Evolutionary conservation across 495 filamentous ascomycete species (phyloP), one percentile per base, ranked within the genome.

Genomic region (Xylaria bambusicola): DNA sequence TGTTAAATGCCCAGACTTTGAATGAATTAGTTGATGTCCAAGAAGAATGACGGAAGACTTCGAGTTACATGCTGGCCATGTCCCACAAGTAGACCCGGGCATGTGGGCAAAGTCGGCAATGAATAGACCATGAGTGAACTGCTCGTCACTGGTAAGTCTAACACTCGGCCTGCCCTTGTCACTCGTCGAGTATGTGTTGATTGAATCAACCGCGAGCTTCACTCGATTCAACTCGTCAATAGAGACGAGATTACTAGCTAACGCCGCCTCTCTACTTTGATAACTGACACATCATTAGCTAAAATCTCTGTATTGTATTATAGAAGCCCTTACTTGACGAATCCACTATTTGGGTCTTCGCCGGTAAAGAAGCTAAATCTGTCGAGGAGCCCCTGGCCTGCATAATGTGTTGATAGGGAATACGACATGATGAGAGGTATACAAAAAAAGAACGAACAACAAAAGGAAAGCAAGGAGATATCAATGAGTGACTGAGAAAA

Each of bases 51-150:
- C 13, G 38, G 44, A 45, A 24, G 42, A 46, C 15, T 1, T 21
- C 47, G 3, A 58, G 66, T 53, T 57, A 77, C 80, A 78, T 82
- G 88, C 84, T 18, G 88, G 88, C 88, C 88, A 91, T 26, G 79
- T 81, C 47, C 88, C 88, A 63, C 88, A 91, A 10, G 75, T 76
- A 15, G 80, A 80, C 1, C 81, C 81, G 0, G 88, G 88, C 85
- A 90, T 89, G 68, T 92, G 88, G 6, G 76, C 72, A 56, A 90
- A 73, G 64, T 90, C 88, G 27, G 84, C 77, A 38, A 90, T 77
- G 59, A 90, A 80, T 21, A 92, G 74, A 0, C 85, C 87, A 31
- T 86, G 76, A 21, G 78, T 84, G 66, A 83, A 92, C 44, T 71
- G 73, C 23, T 84, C 77, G 56, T 82, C 84, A 63, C 82, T 86